Base-by-base conservation (phyloP, 2,329 filamentous ascomycete species). In the Aspergillus tubingensis region DNA sequence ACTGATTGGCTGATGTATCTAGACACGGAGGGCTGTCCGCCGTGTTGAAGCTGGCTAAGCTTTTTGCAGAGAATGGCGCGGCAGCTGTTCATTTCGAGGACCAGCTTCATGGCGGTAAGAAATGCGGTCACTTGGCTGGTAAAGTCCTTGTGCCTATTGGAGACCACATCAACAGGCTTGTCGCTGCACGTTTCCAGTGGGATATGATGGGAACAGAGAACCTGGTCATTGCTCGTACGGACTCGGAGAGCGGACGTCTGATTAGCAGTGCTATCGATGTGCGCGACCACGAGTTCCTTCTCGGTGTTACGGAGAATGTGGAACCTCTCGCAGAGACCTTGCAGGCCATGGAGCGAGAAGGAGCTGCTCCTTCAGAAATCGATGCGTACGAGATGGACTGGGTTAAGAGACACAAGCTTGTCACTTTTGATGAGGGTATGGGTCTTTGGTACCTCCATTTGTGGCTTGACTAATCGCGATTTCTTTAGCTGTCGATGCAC, bases 71-170 rank as follows among this genome's bases (percentile, higher is more conserved):
- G 79, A 96, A 96, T 68, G 95, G 95, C 56, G 95, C 95, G 1
- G 95, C 95, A 0, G 95, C 90, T 8, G 95, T 99, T 2, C 95
- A 99, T 77, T 96, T 99, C 64, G 95, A 99, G 77, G 95, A 99
- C 73, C 95, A 99, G 79, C 85, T 98, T 50, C 95, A 98, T 74
- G 95, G 95, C 47, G 95, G 95, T 62, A 99, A 99, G 83, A 99
- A 98, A 80, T 99, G 95, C 73, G 95, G 95, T 15, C 95, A 99
- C 79, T 81, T 98, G 62, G 95, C 95, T 0, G 95, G 95, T 67
- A 99, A 98, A 76, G 95, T 98, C 1, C 83, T 99, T 8, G 95
- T 98, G 2, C 94, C 95, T 0, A 87, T 93, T 0, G 91, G 92
- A 62, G 95, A 98, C 75, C 95, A 99, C 80, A 96, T 98, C 82